Conservation (phyloP, 1,139 yeast genomes). For the Yamadazyma kanchanaburiensis region DNA sequence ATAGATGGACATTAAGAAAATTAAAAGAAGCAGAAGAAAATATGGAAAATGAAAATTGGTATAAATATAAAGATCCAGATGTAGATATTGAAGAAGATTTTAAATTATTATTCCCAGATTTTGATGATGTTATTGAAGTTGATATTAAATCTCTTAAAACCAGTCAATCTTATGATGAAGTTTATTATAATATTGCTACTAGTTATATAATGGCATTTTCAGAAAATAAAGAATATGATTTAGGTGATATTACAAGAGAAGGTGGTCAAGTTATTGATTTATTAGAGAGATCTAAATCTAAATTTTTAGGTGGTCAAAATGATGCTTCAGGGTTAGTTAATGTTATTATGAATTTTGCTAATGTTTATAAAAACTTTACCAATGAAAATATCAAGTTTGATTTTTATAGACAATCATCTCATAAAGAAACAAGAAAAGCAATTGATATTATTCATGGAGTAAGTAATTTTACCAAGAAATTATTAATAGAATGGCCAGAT, state of each 20-base stretch:
- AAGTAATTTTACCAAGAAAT: constrained; percentile 40
- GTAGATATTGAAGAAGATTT: constrained; percentile 74
- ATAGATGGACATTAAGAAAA: constrained; percentile 76
- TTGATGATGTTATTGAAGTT: constrained; percentile 58
- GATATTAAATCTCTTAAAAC: constrained; percentile 18
- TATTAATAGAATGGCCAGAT: constrained; percentile 85
- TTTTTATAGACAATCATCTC: constrained; percentile 67
- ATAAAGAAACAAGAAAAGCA: constrained; percentile 60
- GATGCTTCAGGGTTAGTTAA: constrained; percentile 39
- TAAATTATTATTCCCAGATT: constrained; percentile 77
- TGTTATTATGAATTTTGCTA: constrained; percentile 36
- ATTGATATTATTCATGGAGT: constrained; percentile 50
- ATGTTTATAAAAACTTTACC: constrained; percentile 20
- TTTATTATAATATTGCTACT: constrained; percentile 27
- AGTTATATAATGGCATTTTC: constrained; percentile 28
- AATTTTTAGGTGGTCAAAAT: constrained; percentile 20
- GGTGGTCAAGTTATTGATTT: constrained; percentile 39
- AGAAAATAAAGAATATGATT: constrained; percentile 9
- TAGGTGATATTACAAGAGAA: constrained; percentile 32
- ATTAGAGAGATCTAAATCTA: constrained; percentile 16
- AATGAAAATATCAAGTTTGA: constrained; percentile 33
- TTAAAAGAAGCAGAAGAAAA: constrained; percentile 63
- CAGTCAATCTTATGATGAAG: constrained; percentile 23
- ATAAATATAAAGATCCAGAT: constrained; percentile 59
- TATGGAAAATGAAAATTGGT: constrained; percentile 58